Percentiles rank a stretch among this genome's conserved stretches.
Evolutionary conservation across 805 yeast genomes (phyloP).

Genomic region (Saccharomycopsis capsularis): DNA sequence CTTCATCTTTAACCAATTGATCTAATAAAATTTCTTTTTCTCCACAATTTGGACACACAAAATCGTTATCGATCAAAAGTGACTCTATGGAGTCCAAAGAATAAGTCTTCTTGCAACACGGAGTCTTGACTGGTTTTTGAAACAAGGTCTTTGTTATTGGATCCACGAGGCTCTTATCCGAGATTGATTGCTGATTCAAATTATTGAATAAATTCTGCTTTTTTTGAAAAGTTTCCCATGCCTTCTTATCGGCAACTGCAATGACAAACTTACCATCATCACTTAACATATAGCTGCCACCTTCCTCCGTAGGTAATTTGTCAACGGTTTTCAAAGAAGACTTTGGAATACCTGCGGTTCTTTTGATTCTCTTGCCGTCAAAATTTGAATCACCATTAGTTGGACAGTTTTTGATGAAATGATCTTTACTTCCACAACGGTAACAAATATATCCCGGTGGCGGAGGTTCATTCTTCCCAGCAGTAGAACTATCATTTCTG

Average conservation of each 20-base stretch:
- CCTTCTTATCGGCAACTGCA: slow-evolving; percentile 87
- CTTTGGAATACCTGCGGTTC: slow-evolving; percentile 97
- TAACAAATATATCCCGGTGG: slow-evolving; percentile 97
- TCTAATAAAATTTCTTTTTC: slow-evolving; percentile 71
- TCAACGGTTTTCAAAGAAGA: slow-evolving; percentile 82
- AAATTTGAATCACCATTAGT: slow-evolving; percentile 87
- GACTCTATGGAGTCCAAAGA: slow-evolving; percentile 61
- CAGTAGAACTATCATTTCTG: slow-evolving; percentile 26
- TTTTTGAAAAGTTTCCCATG: slow-evolving; percentile 85
- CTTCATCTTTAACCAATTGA: slow-evolving; percentile 54
- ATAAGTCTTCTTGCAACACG: slow-evolving; percentile 61
- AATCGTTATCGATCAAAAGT: slow-evolving; percentile 69
- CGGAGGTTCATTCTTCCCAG: slow-evolving; percentile 53
- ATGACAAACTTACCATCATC: slow-evolving; percentile 94
- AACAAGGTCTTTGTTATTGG: slow-evolving; percentile 63
- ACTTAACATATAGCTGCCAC: slow-evolving; percentile 68
- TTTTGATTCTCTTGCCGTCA: slow-evolving; percentile 84
- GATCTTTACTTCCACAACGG: slow-evolving; percentile 92
- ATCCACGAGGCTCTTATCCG: slow-evolving; percentile 57
- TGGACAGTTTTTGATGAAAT: slow-evolving; percentile 95
- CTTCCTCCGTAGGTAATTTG: slow-evolving; percentile 54
- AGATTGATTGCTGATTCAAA: slow-evolving; percentile 11
- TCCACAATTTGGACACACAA: slow-evolving; percentile 84
- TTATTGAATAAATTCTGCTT: slow-evolving; percentile 33
- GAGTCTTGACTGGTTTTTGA: slow-evolving; percentile 69